phyloP scores from a whole-genome alignment of 2,329 filamentous ascomycete genomes.

The Fusarium newnesense region DNA sequence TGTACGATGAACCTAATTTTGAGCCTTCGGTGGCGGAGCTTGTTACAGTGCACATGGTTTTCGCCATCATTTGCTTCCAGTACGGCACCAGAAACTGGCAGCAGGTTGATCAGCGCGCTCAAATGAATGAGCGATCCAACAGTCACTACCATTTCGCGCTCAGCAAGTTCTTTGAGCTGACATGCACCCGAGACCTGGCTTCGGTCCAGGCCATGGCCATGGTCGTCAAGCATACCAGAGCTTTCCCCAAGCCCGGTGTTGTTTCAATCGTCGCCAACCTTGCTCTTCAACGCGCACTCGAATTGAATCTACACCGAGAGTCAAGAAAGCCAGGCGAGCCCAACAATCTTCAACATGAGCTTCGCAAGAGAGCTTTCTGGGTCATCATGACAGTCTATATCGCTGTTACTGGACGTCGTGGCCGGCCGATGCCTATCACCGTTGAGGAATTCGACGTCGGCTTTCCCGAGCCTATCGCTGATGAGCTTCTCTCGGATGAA shows the following conservation, averaged over 20 bases:
- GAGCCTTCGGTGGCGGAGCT: slow-evolving; percentile 71
- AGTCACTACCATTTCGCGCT: slow-evolving; percentile 82
- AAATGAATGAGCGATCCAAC: slow-evolving; percentile 74
- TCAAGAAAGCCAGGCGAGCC: slow-evolving; percentile 60
- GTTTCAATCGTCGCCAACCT: slow-evolving; percentile 75
- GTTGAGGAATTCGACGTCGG: slow-evolving; percentile 83
- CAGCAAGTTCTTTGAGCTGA: slow-evolving; percentile 73
- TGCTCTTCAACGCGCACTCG: slow-evolving; percentile 75
- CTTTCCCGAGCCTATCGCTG: slow-evolving; percentile 76
- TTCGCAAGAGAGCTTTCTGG: slow-evolving; percentile 85
- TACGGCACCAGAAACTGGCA: slow-evolving; percentile 76
- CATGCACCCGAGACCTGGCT: slow-evolving; percentile 68
- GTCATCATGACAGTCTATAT: slow-evolving; percentile 72
- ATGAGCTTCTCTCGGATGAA: slow-evolving; percentile 74
- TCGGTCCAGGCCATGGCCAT: slow-evolving; percentile 79
- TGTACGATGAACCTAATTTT: slow-evolving; percentile 77
- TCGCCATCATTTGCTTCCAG: slow-evolving; percentile 82
- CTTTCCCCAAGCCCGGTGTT: slow-evolving; percentile 82
- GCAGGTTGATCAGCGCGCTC: slow-evolving; percentile 61
- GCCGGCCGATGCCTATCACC: slow-evolving; percentile 79
- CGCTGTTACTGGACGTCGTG: slow-evolving; percentile 78
- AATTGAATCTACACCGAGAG: slow-evolving; percentile 80
- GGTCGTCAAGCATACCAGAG: slow-evolving; percentile 77
- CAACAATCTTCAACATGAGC: slow-evolving; percentile 74
- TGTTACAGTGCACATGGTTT: slow-evolving; percentile 81